Evolutionary conservation across 495 filamentous ascomycete genomes (phyloP).

Genomic region (Penicillium turbatum): DNA sequence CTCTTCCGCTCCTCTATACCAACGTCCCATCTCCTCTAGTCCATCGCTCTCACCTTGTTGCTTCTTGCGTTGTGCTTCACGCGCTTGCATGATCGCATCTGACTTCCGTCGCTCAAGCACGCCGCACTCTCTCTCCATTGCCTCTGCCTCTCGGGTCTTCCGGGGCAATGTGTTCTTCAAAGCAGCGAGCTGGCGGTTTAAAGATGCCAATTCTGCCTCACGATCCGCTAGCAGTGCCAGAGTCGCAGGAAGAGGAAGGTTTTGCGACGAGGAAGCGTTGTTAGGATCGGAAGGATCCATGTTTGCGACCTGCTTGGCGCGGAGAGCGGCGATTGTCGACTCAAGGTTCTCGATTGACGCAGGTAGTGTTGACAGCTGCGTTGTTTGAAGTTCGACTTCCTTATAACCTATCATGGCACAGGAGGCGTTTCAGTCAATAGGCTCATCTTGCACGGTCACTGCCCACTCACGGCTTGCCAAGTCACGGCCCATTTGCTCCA

Average conservation of each 20-base stretch:
- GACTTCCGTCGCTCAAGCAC: conserved; percentile 67
- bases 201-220: conserved; percentile 56
- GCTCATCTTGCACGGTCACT: not conserved
- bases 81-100: conserved; percentile 63
- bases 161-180: conserved; percentile 62
- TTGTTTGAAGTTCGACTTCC: conserved; percentile 56
- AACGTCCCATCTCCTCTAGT: conserved; percentile 75
- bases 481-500: conserved; percentile 64
- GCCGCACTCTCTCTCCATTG: conserved; percentile 64
- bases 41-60: conserved; percentile 73
- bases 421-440: not conserved
- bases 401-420: conserved; percentile 50
- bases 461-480: conserved; percentile 45
- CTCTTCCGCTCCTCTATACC: conserved; percentile 70
- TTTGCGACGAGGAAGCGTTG: conserved; percentile 32
- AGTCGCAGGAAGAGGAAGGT: conserved; percentile 39
- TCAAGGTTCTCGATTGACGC: conserved; percentile 59
- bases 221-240: conserved; percentile 46
- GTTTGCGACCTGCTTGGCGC: conserved; percentile 39
- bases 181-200: conserved; percentile 65
- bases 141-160: conserved; percentile 67
- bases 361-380: conserved; percentile 57
- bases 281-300: conserved; percentile 31
- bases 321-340: conserved; percentile 52
- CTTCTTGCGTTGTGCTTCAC: conserved; percentile 75